phyloP scores from a whole-genome alignment of 208 protist genomes.

The Leishmania turanica region DNA sequence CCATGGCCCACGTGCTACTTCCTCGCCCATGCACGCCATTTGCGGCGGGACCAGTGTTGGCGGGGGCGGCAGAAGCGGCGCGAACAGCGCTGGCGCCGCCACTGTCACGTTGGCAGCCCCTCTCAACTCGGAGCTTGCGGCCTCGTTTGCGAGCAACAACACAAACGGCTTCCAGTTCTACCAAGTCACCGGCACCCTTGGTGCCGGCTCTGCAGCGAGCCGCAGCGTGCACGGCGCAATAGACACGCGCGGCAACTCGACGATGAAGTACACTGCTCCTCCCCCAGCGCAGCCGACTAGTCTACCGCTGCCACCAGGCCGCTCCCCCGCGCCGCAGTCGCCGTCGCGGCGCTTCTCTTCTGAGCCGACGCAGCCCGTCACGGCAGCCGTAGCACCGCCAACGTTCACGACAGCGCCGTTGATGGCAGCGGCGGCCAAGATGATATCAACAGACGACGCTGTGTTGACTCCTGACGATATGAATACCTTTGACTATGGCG shows the following conservation, averaged over 20 bases:
- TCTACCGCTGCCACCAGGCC: constrained; percentile 10
- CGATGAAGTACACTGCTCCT: constrained; percentile 2
- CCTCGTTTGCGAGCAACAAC: neutral
- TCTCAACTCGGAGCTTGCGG: neutral
- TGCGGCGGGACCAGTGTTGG: neutral
- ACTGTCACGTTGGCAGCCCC: neutral
- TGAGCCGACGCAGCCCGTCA: neutral
- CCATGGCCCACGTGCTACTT: constrained; percentile 9
- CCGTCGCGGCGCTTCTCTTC: constrained; percentile 1
- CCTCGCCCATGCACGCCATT: neutral
- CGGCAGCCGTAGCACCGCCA: neutral
- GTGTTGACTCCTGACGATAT: neutral
- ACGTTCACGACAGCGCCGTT: constrained; percentile 5
- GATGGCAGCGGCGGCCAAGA: constrained; percentile 6
- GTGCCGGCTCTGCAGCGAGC: neutral
- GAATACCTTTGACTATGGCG: constrained; percentile 11
- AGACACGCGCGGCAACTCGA: neutral
- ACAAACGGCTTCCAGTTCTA: neutral
- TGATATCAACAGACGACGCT: neutral
- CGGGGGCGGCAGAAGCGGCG: neutral
- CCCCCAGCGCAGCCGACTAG: constrained; percentile 6
- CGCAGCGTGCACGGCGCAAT: neutral
- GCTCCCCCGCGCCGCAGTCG: neutral
- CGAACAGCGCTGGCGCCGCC: neutral
- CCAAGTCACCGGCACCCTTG: neutral